Conservation (phyloP, 257 asterid genomes). For the Solanum sitiens region DNA sequence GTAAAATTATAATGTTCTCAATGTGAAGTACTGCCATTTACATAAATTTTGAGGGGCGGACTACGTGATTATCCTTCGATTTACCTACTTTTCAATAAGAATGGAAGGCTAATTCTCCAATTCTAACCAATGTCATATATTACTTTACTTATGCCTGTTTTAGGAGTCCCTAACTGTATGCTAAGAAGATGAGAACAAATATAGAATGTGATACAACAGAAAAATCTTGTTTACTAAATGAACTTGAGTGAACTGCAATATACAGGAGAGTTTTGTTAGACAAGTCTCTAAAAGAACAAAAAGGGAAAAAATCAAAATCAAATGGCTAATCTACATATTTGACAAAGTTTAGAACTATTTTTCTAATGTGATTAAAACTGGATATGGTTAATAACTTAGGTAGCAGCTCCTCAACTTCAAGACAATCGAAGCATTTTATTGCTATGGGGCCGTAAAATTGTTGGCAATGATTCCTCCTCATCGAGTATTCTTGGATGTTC, state of each 20-base stretch:
- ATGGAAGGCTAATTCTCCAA: not conserved
- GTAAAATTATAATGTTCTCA: not conserved
- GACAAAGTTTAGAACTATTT: not conserved
- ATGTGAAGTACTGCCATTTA: not conserved
- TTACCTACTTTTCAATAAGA: not conserved
- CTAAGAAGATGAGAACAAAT: not conserved
- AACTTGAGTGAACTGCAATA: not conserved
- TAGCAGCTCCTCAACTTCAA: not conserved
- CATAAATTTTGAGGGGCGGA: not conserved
- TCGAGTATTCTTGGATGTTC: constrained; percentile 54
- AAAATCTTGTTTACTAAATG: not conserved
- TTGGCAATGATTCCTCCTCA: constrained; percentile 7
- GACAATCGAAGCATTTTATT: not conserved
- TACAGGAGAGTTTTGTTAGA: not conserved
- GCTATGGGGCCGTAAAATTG: not conserved
- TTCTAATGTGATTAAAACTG: not conserved
- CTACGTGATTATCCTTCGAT: not conserved
- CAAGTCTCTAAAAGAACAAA: not conserved
- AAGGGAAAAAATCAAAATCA: not conserved
- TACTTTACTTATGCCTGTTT: not conserved
- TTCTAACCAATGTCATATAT: not conserved
- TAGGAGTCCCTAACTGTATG: not conserved
- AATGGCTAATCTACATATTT: not conserved
- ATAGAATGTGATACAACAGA: not conserved
- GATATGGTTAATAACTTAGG: not conserved